Evolutionary conservation across 345 rosid species (phyloP).

Genomic region (Abelmoschus esculentus): DNA sequence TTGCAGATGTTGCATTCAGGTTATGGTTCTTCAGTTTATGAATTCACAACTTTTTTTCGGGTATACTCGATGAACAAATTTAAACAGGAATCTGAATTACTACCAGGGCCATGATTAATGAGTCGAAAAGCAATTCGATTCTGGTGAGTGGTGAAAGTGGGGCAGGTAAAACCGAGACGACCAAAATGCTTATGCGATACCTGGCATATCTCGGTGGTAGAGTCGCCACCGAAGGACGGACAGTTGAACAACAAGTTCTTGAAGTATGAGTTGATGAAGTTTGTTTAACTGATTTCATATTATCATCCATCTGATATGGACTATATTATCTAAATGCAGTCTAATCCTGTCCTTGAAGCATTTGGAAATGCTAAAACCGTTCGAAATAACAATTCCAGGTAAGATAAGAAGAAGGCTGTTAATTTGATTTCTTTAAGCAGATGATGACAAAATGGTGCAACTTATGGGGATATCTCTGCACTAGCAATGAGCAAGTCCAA

Average conservation of each 20-base stretch:
- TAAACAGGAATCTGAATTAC: background rate
- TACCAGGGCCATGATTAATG: conserved; percentile 64
- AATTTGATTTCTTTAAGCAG: background rate
- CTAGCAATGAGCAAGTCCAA: background rate
- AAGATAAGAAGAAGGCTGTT: conserved; percentile 5
- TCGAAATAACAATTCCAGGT: conserved; percentile 90
- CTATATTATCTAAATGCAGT: conserved; percentile 44
- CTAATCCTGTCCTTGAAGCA: conserved; percentile 97
- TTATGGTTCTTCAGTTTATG: background rate
- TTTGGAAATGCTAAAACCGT: conserved; percentile 97
- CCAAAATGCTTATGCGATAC: conserved; percentile 80
- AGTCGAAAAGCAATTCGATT: conserved; percentile 64
- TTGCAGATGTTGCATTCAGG: conserved; percentile 21
- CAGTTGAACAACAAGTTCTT: conserved; percentile 83
- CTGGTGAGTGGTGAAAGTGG: conserved; percentile 84
- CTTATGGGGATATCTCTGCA: background rate
- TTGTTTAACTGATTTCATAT: background rate
- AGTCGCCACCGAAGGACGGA: conserved; percentile 63
- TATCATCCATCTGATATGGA: conserved; percentile 1
- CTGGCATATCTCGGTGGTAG: conserved; percentile 72
- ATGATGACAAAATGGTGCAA: background rate
- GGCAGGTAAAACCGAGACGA: conserved; percentile 78
- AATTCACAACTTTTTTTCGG: background rate
- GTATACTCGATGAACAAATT: background rate
- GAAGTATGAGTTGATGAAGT: conserved; percentile 37